Evolutionary conservation across 2,329 filamentous ascomycete genomes (phyloP).

Genomic region (Ceratocystis cacaofunesta): DNA sequence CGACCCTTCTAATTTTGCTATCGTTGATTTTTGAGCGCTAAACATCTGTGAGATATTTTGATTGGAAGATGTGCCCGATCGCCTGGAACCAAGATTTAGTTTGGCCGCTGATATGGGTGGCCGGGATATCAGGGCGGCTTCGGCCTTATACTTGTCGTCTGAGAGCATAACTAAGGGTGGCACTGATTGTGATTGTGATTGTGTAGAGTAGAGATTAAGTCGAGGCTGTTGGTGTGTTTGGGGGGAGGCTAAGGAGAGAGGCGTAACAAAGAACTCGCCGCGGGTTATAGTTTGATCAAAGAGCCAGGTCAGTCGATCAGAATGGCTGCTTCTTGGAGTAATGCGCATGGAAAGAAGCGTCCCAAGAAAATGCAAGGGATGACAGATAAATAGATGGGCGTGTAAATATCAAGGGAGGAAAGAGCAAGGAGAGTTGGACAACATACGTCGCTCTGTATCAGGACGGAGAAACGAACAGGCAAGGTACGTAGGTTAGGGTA

Average conservation of each 20-base stretch:
- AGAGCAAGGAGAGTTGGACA: too few species aligned
- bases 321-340: neutral
- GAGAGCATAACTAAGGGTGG: neutral
- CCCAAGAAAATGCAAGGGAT: neutral
- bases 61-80: conserved; percentile 7
- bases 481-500: neutral
- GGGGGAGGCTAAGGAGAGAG: neutral
- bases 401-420: neutral
- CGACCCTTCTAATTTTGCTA: neutral
- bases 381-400: neutral
- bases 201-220: neutral
- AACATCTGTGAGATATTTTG: conserved; percentile 15
- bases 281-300: conserved; percentile 3
- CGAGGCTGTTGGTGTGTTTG: neutral
- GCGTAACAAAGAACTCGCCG: neutral
- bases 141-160: conserved; percentile 3
- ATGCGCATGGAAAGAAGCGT: neutral
- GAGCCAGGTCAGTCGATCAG: conserved; percentile 6
- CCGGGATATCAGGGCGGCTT: neutral
- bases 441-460: too few species aligned
- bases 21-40: neutral
- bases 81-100: neutral
- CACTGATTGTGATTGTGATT: conserved; percentile 1
- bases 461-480: neutral
- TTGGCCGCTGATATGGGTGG: neutral